Percentiles rank a stretch among this genome's conserved stretches.
Conservation (phyloP, 2,329 filamentous ascomycete species). For the Fusarium dlaminii region DNA sequence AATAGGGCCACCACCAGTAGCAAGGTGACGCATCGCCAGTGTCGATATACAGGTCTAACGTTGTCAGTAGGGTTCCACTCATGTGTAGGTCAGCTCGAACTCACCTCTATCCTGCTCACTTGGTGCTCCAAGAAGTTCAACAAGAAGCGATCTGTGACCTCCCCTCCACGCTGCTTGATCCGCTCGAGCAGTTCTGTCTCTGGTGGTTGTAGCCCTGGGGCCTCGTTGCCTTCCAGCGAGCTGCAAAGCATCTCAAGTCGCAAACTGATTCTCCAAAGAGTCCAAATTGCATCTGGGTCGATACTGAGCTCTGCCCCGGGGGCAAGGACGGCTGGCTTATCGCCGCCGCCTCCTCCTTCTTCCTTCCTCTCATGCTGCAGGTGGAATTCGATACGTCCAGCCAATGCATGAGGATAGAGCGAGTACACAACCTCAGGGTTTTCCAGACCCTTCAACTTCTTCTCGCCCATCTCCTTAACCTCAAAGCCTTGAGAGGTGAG, state of each 20-base stretch:
- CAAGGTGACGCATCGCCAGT: constrained; percentile 80
- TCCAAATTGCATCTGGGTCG: constrained; percentile 87
- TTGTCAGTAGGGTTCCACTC: constrained; percentile 35
- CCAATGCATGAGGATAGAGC: constrained; percentile 89
- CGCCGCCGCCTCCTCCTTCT: constrained; percentile 55
- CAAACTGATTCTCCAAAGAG: constrained; percentile 87
- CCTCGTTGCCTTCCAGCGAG: constrained; percentile 77
- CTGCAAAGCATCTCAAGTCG: constrained; percentile 94
- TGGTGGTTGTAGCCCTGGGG: constrained; percentile 74
- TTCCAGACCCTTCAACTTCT: constrained; percentile 94
- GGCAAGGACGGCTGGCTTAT: constrained; percentile 69
- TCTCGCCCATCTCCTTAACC: constrained; percentile 94
- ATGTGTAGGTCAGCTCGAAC: constrained; percentile 71
- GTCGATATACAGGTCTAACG: constrained; percentile 81
- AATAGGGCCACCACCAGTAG: constrained; percentile 72
- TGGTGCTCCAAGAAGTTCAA: constrained; percentile 93
- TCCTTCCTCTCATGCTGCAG: constrained; percentile 57
- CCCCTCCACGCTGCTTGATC: constrained; percentile 73
- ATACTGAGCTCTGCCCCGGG: constrained; percentile 75
- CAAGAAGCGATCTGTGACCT: constrained; percentile 88
- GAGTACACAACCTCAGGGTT: constrained; percentile 97
- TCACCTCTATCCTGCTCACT: constrained; percentile 93
- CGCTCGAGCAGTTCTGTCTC: constrained; percentile 84
- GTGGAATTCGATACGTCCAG: constrained; percentile 80
- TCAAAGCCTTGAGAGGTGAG: constrained; percentile 93